These are phyloP conservation scores for Chlorella vulgaris DNA, from an alignment of 139 green algal species.

Conservation along the genomic window DNA sequence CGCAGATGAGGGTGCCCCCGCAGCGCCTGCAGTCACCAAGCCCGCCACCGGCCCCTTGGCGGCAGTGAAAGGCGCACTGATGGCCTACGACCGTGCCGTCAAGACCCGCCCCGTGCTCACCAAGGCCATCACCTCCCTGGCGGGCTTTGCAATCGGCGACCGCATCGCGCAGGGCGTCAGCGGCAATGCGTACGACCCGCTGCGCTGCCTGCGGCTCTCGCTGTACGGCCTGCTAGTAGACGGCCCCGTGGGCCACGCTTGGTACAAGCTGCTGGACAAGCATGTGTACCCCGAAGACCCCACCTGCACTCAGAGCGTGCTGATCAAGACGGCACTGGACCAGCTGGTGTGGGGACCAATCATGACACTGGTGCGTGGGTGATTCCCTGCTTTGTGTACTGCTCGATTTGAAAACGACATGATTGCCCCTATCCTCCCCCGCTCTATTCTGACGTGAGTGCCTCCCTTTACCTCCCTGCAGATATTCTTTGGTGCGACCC, in stretches of 20 bases:
- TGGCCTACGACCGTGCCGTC: conserved; percentile 46
- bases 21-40: too few relatives aligned
- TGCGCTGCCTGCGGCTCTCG: conserved; percentile 47
- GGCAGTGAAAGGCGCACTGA: neutral
- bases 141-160: conserved; percentile 74
- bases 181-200: conserved; percentile 39
- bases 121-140: conserved; percentile 63
- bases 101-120: conserved; percentile 54
- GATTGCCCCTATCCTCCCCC: too few relatives aligned
- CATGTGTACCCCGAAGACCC: conserved; percentile 51
- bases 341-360: conserved; percentile 55
- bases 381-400: too few relatives aligned
- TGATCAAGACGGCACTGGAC: conserved; percentile 63
- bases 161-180: conserved; percentile 61
- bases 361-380: conserved; percentile 16
- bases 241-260: conserved; percentile 51
- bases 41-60: neutral
- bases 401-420: too few relatives aligned
- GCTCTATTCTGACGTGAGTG: too few relatives aligned
- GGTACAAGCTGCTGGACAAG: conserved; percentile 59
- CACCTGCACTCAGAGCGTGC: conserved; percentile 48
- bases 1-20: too few relatives aligned
- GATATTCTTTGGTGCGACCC: neutral
- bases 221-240: conserved; percentile 63
- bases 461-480: neutral